Percentiles rank a stretch among this genome's conserved stretches.
These are phyloP conservation scores for Gnetum montanum DNA, from an alignment of 75 land plant genomes.

Conservation along the genomic window DNA sequence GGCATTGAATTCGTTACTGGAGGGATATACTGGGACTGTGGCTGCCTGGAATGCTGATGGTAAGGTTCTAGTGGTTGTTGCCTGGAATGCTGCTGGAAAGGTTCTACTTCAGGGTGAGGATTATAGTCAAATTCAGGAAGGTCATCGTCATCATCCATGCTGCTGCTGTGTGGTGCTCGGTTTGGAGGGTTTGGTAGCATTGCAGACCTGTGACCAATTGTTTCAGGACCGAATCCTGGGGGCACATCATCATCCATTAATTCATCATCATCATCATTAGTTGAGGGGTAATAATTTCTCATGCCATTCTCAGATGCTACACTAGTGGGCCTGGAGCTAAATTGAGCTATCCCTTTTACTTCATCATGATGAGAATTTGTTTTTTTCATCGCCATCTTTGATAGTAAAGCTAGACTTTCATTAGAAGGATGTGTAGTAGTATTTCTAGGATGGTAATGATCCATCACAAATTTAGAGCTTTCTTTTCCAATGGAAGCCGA, in stretches of 20 bases:
- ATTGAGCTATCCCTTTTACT: too few relatives aligned
- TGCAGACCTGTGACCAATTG: not conserved
- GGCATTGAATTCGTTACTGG: not conserved
- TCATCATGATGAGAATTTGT: too few relatives aligned
- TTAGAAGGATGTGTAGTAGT: too few relatives aligned
- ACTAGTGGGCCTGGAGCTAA: conserved; percentile 3
- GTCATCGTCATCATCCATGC: conserved; percentile 92
- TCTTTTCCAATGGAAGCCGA: conserved; percentile 5
- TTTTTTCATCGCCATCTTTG: too few relatives aligned
- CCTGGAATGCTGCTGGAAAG: not conserved
- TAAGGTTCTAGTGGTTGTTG: not conserved
- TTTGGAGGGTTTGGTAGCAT: conserved; percentile 6
- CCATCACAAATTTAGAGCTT: conserved; percentile 4
- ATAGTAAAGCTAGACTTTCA: too few relatives aligned
- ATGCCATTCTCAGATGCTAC: not conserved
- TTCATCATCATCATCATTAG: conserved; percentile 14
- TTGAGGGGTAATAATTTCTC: not conserved
- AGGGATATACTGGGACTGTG: too few relatives aligned
- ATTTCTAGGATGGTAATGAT: not conserved
- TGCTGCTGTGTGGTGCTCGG: too few relatives aligned
- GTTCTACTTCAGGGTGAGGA: not conserved
- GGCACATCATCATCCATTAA: conserved; percentile 63
- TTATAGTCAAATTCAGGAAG: conserved; percentile 82
- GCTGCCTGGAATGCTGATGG: not conserved
- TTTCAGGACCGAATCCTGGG: conserved; percentile 79